A percentile compares a stretch with the other conserved stretches of the same genome.
Evolutionary conservation across 2,329 filamentous ascomycete genomes (phyloP).

Genomic region (Chaetothyriales sp.): DNA sequence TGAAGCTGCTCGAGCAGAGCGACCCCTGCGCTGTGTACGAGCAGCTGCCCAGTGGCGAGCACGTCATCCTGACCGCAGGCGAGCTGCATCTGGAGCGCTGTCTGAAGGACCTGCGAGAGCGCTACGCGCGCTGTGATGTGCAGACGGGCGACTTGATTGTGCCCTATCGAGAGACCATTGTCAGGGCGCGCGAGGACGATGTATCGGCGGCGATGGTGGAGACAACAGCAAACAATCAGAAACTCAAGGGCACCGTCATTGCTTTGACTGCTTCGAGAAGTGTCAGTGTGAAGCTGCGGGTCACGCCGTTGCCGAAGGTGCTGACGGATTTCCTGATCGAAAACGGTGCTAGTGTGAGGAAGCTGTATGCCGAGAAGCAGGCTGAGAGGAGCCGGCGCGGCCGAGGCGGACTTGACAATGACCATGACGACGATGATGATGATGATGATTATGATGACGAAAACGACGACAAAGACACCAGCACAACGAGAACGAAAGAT

Average conservation of each 20-base stretch:
- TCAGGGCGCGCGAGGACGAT: constrained; percentile 55
- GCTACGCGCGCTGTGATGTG: constrained; percentile 88
- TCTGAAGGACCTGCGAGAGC: constrained; percentile 78
- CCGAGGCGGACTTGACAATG: constrained; percentile 23
- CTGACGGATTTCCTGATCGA: constrained; percentile 79
- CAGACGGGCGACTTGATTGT: constrained; percentile 91
- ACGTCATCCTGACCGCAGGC: constrained; percentile 85
- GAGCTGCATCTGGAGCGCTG: constrained; percentile 91
- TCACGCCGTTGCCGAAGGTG: constrained; percentile 61
- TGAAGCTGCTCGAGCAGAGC: constrained; percentile 79
- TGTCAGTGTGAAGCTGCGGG: constrained; percentile 59
- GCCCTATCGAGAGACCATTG: constrained; percentile 85
- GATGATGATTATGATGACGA: constrained; percentile 19
- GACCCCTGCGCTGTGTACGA: constrained; percentile 95
- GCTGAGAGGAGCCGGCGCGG: constrained; percentile 21
- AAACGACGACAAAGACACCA: neutral
- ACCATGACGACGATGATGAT: constrained; percentile 24
- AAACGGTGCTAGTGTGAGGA: constrained; percentile 65
- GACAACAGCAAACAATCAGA: constrained; percentile 67
- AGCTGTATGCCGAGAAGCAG: constrained; percentile 59
- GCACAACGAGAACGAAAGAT: neutral
- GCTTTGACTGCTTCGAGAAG: constrained; percentile 73
- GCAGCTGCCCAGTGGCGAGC: constrained; percentile 81
- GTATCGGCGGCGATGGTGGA: constrained; percentile 47
- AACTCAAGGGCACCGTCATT: constrained; percentile 69